Evolutionary conservation across 306 rosid genomes (phyloP).

Genomic region (Gleditsia sinensis): DNA sequence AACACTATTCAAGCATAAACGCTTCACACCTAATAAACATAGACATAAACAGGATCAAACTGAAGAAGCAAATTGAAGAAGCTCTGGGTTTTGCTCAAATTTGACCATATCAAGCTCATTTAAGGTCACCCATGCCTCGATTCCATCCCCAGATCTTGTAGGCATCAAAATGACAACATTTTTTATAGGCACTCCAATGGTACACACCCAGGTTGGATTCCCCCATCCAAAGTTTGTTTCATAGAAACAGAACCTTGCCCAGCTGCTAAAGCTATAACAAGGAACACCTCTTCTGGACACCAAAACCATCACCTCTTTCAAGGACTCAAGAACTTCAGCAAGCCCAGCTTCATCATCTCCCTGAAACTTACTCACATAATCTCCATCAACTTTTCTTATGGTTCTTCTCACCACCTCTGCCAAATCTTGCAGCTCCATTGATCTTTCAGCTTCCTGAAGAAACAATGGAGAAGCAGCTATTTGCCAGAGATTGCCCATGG

Average conservation of each 20-base stretch:
- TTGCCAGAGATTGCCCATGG: conserved; percentile 13
- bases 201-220: conserved; percentile 45
- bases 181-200: conserved; percentile 18
- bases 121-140: conserved; percentile 50
- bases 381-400: not conserved
- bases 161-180: conserved; percentile 37
- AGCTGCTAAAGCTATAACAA: conserved; percentile 11
- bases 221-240: conserved; percentile 55
- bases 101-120: conserved; percentile 37
- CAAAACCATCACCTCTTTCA: not conserved
- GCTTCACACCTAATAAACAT: no score
- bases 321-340: not conserved
- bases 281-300: not conserved
- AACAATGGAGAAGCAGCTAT: not conserved
- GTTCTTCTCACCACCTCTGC: not conserved
- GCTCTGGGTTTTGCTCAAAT: conserved; percentile 8
- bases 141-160: conserved; percentile 27
- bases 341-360: not conserved
- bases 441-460: not conserved
- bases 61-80: conserved; percentile 22
- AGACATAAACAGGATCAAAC: no score
- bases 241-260: conserved; percentile 18
- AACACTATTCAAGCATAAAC: no score
- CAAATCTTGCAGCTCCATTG: not conserved
- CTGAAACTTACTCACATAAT: not conserved